Evolutionary conservation across 352 stramenopile species (phyloP), one percentile per base, ranked within the genome.

Genomic region (Plasmopara viticola): DNA sequence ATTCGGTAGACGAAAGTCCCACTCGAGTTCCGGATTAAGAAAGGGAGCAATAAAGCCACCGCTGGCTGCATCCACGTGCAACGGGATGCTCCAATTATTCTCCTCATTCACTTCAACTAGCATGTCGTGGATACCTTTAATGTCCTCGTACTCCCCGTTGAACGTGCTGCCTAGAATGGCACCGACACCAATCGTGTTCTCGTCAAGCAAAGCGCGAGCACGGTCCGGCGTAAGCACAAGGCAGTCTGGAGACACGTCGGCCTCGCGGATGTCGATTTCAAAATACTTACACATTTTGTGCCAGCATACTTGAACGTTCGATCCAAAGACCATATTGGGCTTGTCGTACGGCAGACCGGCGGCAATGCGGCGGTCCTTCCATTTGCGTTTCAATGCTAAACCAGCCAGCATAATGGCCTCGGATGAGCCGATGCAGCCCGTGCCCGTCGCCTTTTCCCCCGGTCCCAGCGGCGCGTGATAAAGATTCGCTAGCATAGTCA

Each of bases 231-330:
- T 95, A 35, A 96, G 76, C 46, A 95, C 77, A 12, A 96, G 83
- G 15, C 59, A 74, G 58, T 95, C 86, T 2, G 77, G 71, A 28
- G 84, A 94, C 39, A 97, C 84, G 44, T 90, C 76, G 31, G 87
- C 85, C 51, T 96, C 78, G 35, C 87, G 85, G 39, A 90, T 78
- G 52, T 96, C 88, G 46, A 97, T 84, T 57, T 97, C 90, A 74
- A 97, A 97, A 70, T 97, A 97, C 59, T 88, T 87, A 78, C 87
- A 97, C 70, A 95, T 87, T 67, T 97, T 97, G 71, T 97, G 86
- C 90, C 90, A 97, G 70, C 87, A 94, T 20, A 95, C 87, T 57
- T 96, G 86, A 17, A 95, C 87, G 62, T 96, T 96, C 15, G 83
- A 87, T 58, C 87, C 87, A 60, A 96, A 96, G 17, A 97, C 83